Base-by-base conservation (phyloP, 1,139 yeast species). In the Pichia sp. region DNA sequence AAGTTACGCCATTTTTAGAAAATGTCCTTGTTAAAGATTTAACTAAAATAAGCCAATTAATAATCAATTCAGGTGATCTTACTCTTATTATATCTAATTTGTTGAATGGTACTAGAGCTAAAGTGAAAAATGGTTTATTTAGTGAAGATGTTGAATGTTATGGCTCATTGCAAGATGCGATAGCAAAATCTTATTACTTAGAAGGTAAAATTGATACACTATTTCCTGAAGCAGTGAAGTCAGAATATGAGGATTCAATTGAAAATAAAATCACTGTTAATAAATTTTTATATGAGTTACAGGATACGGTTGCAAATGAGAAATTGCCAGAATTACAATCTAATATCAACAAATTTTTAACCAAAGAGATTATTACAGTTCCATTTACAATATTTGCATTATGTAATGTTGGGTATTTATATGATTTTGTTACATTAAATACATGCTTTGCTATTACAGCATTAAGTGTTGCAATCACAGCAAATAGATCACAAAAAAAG, bases 21-120 rank as follows among this genome's bases (percentile, higher is more conserved):
- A 46, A 54, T 24, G 48, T 51, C 2, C 42, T 61, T 6, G 42
- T 59, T 23, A 50, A 49, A 26, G 52, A 58, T 26, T 56, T 56
- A 34, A 55, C 62, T 20, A 57, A 53, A 27, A 49, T 62, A 8
- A 51, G 55, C 24, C 60, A 58, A 45, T 43, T 62, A 10, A 35
- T 62, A 23, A 50, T 57, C 34, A 61, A 55, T 41, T 55, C 62
- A 2, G 66, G 63, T 37, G 63, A 61, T 30, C 50, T 61, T 24
- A 57, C 59, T 24, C 37, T 61, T 3, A 53, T 61, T 4, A 45
- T 61, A 25, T 55, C 60, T 3, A 59, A 54, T 37, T 47, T 48
- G 27, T 40, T 63, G 6, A 56, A 61, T 39, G 58, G 56, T 24
- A 47, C 53, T 25, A 53, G 53, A 29, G 52, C 51, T 23, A 39